Base-by-base conservation (phyloP, 768 basidiomycete genomes). In the Lentinus brumalis region DNA sequence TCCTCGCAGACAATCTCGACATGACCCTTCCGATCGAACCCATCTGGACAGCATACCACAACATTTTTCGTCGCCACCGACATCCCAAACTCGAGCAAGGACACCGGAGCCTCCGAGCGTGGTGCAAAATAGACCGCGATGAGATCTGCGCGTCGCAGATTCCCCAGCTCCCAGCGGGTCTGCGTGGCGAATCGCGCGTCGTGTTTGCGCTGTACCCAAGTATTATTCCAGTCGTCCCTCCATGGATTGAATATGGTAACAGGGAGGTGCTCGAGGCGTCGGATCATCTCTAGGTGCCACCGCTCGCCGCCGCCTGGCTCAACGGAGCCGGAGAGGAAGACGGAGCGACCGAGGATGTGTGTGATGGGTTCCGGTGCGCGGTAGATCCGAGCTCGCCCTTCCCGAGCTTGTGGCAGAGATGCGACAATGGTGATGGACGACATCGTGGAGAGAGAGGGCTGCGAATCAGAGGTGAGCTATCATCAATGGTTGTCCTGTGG, bases 281-380 rank as follows among this genome's bases (percentile, higher is more conserved):
- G 38, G n/a, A 29, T n/a, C 29, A 55, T 40, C 21, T 31, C 11
- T 4, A 30, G 26, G 5, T 35, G 53, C 53, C 53, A 55, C 4
- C 30, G 30, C n/a, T 55, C 53, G 41, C 12, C 40, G 18, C 52
- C 52, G 29, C 42, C 21, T 49, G 46, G 40, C 21, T 42, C 42
- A 15, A 55, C 32, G 5, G 53, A 30, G 42, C 53, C 53, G 10
- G 41, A n/a, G 53, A 55, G 53, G 42, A 55, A 55, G 53, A 55
- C 14, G 40, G 53, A 42, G 40, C 41, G 31, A 40, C 53, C 41
- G 9, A n/a, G 30, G 15, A 45, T 39, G 29, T 30, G 16, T 2
- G 53, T 30, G 21, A 55, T 30, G 16, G 53, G 41, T 26, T 44
- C 53, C 4, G 53, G 53, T 10, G 53, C 40, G 12, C 30, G 21